Evolutionary conservation across 495 filamentous ascomycete genomes (phyloP).

Genomic region (Penicillium waksmanii): DNA sequence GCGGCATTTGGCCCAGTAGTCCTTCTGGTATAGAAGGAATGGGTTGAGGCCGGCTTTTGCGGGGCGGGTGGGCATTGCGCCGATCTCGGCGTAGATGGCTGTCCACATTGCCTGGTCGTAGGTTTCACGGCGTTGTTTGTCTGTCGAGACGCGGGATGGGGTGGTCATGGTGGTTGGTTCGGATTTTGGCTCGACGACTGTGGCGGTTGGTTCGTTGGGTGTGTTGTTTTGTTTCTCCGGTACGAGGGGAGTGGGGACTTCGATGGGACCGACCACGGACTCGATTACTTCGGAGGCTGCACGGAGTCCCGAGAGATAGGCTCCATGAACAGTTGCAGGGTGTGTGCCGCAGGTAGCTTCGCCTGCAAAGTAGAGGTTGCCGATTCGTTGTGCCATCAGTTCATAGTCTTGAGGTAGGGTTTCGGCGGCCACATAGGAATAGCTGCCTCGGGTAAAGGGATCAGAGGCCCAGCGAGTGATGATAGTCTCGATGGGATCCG

Average conservation of each 20-base stretch:
- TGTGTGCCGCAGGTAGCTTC: constrained; percentile 96
- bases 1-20: constrained; percentile 76
- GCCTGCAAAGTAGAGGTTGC: constrained; percentile 93
- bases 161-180: constrained; percentile 12
- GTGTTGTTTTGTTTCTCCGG: constrained; percentile 54
- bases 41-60: constrained; percentile 70
- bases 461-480: constrained; percentile 94
- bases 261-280: constrained; percentile 77
- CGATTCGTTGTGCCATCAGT: constrained; percentile 80
- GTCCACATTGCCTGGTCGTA: constrained; percentile 77
- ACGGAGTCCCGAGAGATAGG: constrained; percentile 89
- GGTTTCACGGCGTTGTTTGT: constrained; percentile 60
- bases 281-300: constrained; percentile 85
- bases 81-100: constrained; percentile 69
- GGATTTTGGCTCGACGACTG: not conserved
- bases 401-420: constrained; percentile 90
- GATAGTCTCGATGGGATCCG: constrained; percentile 81
- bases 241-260: constrained; percentile 74
- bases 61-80: constrained; percentile 72
- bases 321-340: constrained; percentile 95
- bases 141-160: constrained; percentile 36
- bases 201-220: constrained; percentile 9
- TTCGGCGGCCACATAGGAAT: constrained; percentile 85
- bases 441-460: constrained; percentile 85
- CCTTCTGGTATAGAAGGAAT: constrained; percentile 72